Percentiles rank a stretch among this genome's conserved stretches.
These are phyloP conservation scores for Exophiala bonariae DNA, from an alignment of 2,329 filamentous ascomycete species.

Conservation along the genomic window DNA sequence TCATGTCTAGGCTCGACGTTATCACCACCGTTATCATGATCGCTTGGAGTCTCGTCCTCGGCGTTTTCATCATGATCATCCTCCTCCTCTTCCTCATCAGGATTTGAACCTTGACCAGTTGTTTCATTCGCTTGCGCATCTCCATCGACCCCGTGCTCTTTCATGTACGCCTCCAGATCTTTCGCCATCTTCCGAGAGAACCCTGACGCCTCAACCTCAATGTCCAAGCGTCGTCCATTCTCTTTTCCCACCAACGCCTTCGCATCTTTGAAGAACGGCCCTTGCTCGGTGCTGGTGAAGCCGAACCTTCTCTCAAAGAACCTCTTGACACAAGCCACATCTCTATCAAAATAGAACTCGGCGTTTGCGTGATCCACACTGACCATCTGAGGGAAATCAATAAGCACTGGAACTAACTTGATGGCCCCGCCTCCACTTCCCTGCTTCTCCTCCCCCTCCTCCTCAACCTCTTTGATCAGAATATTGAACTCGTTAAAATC, in stretches of 20 bases:
- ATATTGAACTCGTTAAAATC: constrained; percentile 99
- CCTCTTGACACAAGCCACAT: constrained; percentile 91
- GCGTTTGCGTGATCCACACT: constrained; percentile 93
- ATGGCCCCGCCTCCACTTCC: constrained; percentile 15
- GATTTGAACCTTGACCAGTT: constrained; percentile 39
- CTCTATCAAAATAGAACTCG: constrained; percentile 95
- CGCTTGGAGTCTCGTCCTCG: constrained; percentile 19
- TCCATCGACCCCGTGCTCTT: constrained; percentile 63
- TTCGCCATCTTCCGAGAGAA: constrained; percentile 97
- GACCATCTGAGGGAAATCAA: constrained; percentile 98
- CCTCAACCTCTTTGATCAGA: constrained; percentile 73
- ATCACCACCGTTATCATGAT: constrained; percentile 1
- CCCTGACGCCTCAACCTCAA: constrained; percentile 85
- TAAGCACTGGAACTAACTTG: constrained; percentile 74
- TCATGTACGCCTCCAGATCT: constrained; percentile 88
- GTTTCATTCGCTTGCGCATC: constrained; percentile 44
- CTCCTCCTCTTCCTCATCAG: constrained; percentile 41
- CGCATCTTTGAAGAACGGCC: constrained; percentile 82
- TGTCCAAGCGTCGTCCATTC: constrained; percentile 71
- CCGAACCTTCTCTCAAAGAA: constrained; percentile 90
- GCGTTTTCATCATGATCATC: constrained; percentile 40
- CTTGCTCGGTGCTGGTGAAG: constrained; percentile 77
- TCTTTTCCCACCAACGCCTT: constrained; percentile 70
- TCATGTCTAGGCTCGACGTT: neutral
- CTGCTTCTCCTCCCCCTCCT: constrained; percentile 46